Evolutionary conservation across 83 land plant genomes (phyloP), one percentile per base, ranked within the genome.

Genomic region (Picea abies): DNA sequence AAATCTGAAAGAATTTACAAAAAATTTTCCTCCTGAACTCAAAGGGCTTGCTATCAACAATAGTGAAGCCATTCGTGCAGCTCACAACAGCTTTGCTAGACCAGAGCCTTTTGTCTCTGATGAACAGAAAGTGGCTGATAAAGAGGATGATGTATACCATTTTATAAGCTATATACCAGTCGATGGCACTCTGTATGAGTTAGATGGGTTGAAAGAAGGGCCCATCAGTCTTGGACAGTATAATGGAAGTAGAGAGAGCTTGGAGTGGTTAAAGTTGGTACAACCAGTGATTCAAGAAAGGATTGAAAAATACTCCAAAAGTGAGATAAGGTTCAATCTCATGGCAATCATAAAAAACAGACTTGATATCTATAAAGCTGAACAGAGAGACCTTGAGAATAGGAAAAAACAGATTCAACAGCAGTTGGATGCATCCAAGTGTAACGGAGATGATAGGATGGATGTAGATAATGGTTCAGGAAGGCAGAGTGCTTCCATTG

Each of bases 261-360:
- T 89, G 83, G 98, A 93, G 1, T 96, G 99, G 99, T 78, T 97
- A 82, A 82, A 86, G 80, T 84, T 92, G 93, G 99, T 97, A 35
- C 98, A 94, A 80, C 99, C 98, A n/a, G 97, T 96, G 72, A 97
- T 97, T 81, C 99, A 97, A 81, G 99, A 95, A 84, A 86, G 99
- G 60, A 97, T 97, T 29, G 99, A 97, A 81, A 92, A 88, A 87
- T 96, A 97, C 78, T 91, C 99, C 2, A 87, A 89, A 80, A 96
- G 89, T 81, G 99, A 97, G 82, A 97, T 96, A 76, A 81, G 99
- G 83, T 96, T 97, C 89, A 97, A 97, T 77, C 90, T 97, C 44
- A 80, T 96, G 96, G 99, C 98, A 0, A 81, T 97, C 10, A 94
- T 97, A 75, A 96, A 95, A 86, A 97, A 97, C 86, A 85, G 98